Evolutionary conservation across 257 asterid genomes (phyloP), one percentile per base, ranked within the genome.

Genomic region (Gynochthodes officinalis): DNA sequence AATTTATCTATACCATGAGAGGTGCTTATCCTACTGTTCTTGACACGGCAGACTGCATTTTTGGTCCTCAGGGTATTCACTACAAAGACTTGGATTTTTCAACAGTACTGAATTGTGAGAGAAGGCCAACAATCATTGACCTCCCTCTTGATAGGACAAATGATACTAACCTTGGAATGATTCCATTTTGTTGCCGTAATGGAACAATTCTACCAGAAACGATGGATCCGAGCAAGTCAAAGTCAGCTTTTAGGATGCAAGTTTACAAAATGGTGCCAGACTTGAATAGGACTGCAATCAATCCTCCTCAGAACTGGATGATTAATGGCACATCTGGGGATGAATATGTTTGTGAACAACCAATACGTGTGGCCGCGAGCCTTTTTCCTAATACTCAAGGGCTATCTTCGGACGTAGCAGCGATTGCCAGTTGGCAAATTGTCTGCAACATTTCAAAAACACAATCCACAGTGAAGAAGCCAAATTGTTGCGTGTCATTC

Each of bases 221-320:
- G 7, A 78, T 90, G 79, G 96, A 90, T 40, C 35, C 53, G 25
- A 75, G 64, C 42, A 82, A 65, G 60, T 87, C 97, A 28, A 83
- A 80, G 30, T 84, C 96, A 0, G 74, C 82, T 0, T 89, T 90
- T 46, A 81, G 64, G 44, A 82, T 89, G 87, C 82, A 89, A 30
- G 96, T 90, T 13, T 85, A 71, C 87, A 90, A 90, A 76, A 86
- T 89, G 94, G 89, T 87, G 1, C 97, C 97, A 1, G 58, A 86
- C n/a, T 55, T 87, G 62, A 85, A 87, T 83, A 82, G 54, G 35
- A 84, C 88, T 40, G 75, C 66, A 21, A 78, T 90, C 23, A 71
- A 82, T 40, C 90, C 96, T 46, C 94, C 96, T 0, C 78, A 60
- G 64, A 90, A 87, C 68, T 90, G 93, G 91, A 78, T 49, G 30